These are phyloP conservation scores for Thielaviopsis cerberus DNA, from an alignment of 2,329 filamentous ascomycete species.

Conservation along the genomic window DNA sequence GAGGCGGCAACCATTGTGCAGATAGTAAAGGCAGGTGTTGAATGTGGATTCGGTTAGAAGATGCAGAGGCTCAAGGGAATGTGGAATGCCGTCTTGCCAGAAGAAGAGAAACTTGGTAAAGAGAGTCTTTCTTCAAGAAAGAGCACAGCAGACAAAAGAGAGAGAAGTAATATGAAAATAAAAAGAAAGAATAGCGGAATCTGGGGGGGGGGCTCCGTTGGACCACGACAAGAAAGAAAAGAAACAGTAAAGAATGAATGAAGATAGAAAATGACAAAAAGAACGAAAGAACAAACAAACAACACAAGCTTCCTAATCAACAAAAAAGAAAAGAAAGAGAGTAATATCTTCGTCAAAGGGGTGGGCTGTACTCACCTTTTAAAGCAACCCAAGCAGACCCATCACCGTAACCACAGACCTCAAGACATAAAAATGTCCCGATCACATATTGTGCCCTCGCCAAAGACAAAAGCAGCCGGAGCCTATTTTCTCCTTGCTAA, in stretches of 20 bases:
- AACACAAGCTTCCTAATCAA: not conserved
- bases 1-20: slow-evolving; percentile 5
- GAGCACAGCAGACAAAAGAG: not conserved
- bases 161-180: not conserved
- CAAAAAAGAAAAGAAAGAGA: not conserved
- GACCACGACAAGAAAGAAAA: slow-evolving; percentile 6
- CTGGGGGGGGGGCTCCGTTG: slow-evolving; percentile 9
- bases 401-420: not conserved
- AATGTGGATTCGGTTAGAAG: not conserved
- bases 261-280: slow-evolving; percentile 1
- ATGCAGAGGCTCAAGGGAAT: not conserved
- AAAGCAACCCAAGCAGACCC: not conserved
- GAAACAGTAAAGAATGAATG: not conserved
- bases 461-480: too few relatives aligned
- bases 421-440: not conserved
- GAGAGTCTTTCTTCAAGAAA: not conserved
- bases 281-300: not conserved
- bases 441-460: not conserved
- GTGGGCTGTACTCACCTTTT: not conserved
- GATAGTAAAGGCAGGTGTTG: not conserved
- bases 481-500: not conserved
- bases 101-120: not conserved
- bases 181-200: slow-evolving; percentile 4
- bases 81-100: not conserved
- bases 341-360: not conserved